Evolutionary conservation across 192 early-diverging fungal species (phyloP), one percentile per base, ranked within the genome.

Genomic region (Diversispora epigaea): DNA sequence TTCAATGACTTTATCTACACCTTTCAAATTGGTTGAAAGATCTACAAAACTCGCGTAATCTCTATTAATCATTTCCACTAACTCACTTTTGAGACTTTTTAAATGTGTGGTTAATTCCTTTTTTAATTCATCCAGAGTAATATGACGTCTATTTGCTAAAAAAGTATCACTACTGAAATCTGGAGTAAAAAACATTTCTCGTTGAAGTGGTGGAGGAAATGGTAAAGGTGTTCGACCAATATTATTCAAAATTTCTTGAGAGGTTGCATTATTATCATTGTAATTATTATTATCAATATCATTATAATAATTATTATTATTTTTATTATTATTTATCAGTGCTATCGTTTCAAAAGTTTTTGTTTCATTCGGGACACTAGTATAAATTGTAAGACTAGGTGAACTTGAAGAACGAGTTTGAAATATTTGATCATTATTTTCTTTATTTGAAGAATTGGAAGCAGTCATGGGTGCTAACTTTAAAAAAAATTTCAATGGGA

Each of bases 1-100:
- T 32, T 79, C 81, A 75, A 93, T 90, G 47, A 86, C 90, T 41
- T 83, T 82, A 72, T 91, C 91, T 1, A 89, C 89, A 3, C 90
- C 92, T 22, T 89, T 90, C 57, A 94, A 84, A 65, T 90, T 91
- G 12, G 91, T 93, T 2, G 91, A 92, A 6, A 94, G 79, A 67
- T 90, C 87, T 41, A 94, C 91, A 77, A 94, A 94, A 64, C 93
- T 91, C 10, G 89, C 87, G 80, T 92, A 94, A 76, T 93, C 93
- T 44, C 79, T 79, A 73, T 93, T 93, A 76, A 93, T 91, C 43
- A 93, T 82, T 54, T 93, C 93, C 46, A 93, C 85, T 12, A 94
- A 85, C 55, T 92, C 92, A 19, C 78, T 84, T 78, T 93, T 94
- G 21, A 92, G 80, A 49, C 84, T 79, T 50, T 76, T 82, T 64